phyloP scores from a whole-genome alignment of 164 flowering plant genomes.

The Piper longum region DNA sequence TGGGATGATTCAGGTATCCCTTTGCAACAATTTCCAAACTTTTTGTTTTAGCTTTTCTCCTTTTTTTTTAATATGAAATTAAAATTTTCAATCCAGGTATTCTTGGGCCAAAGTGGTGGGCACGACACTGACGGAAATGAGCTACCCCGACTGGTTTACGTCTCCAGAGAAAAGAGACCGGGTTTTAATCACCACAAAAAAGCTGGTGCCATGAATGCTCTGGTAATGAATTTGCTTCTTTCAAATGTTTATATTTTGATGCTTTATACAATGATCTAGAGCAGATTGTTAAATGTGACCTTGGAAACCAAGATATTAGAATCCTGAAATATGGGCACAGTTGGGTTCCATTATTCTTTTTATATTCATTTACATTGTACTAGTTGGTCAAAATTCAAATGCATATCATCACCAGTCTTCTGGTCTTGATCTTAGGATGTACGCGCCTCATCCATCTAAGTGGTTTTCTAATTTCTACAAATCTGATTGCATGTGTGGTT shows the following conservation, averaged over 20 bases:
- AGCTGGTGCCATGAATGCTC: slow-evolving; percentile 77
- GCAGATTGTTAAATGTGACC: no score
- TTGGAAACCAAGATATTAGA: no score
- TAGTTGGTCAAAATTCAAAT: no score
- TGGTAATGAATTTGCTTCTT: slow-evolving; percentile 23
- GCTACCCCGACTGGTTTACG: slow-evolving; percentile 58
- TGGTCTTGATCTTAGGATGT: no score
- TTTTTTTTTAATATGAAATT: neutral
- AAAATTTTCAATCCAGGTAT: slow-evolving; percentile 22
- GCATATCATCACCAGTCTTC: no score
- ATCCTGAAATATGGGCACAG: neutral
- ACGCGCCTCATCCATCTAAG: no score
- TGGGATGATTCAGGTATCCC: slow-evolving; percentile 63
- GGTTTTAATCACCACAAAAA: slow-evolving; percentile 66
- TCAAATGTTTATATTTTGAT: neutral
- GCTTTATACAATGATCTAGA: neutral
- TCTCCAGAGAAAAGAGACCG: slow-evolving; percentile 62
- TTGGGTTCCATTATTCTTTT: neutral
- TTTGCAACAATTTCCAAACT: neutral
- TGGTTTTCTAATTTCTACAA: neutral
- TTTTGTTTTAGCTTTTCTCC: neutral
- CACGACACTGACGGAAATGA: slow-evolving; percentile 54
- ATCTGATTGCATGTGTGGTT: neutral
- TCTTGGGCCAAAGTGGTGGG: slow-evolving; percentile 56
- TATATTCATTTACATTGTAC: neutral